A percentile compares a stretch with the other conserved stretches of the same genome.
These are phyloP conservation scores for Crithidia fasciculata DNA, from an alignment of 208 protist genomes.

Conservation along the genomic window DNA sequence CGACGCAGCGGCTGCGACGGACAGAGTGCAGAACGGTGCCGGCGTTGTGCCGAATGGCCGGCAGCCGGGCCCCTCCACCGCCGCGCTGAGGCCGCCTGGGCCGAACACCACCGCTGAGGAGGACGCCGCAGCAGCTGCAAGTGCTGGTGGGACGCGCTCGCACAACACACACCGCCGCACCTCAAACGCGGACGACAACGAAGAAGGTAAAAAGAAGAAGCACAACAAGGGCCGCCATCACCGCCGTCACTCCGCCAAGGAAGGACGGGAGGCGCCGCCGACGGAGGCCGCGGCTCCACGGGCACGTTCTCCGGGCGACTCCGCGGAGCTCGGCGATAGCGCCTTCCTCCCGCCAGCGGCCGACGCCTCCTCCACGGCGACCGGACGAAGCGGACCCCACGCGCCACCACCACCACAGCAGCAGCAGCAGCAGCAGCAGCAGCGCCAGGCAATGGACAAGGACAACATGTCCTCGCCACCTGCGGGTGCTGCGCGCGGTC, in stretches of 20 bases:
- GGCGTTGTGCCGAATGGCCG: no score
- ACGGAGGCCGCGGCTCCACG: not conserved
- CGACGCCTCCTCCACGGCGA: no score
- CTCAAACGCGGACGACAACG: not conserved
- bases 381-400: no score
- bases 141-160: not conserved
- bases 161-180: conserved; percentile 1
- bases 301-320: not conserved
- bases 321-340: not conserved
- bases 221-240: not conserved
- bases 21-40: no score
- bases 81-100: no score
- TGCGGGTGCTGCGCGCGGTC: no score
- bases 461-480: no score
- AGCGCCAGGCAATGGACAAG: not conserved
- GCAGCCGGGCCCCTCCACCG: no score
- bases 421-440: not conserved
- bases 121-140: not conserved
- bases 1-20: no score
- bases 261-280: not conserved
- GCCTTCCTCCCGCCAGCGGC: not conserved
- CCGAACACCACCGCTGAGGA: not conserved
- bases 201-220: conserved; percentile 7
- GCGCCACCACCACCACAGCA: not conserved
- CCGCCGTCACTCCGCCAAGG: conserved; percentile 9